Conservation (phyloP, 495 filamentous ascomycete genomes). For the Geopyxis carbonaria region DNA sequence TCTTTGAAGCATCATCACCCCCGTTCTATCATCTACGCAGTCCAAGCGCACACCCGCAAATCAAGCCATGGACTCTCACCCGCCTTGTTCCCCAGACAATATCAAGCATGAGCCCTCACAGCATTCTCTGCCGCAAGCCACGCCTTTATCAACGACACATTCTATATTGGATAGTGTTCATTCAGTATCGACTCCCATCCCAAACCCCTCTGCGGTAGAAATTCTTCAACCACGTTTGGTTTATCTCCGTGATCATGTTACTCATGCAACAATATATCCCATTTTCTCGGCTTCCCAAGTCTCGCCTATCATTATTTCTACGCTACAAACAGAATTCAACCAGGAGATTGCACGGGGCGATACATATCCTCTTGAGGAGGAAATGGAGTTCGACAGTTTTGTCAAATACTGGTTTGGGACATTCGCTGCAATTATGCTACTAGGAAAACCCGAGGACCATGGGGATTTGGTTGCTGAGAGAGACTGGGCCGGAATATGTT, state of each 20-base stretch:
- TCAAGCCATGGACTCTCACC: too few species aligned
- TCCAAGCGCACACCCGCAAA: conserved; percentile 2
- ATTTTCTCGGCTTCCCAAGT: conserved; percentile 60
- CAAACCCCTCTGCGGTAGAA: conserved; percentile 13
- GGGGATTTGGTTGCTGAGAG: conserved; percentile 27
- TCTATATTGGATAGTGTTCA: conserved; percentile 17
- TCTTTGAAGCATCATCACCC: too few species aligned
- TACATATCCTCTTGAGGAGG: conserved; percentile 83
- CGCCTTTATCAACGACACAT: conserved; percentile 19
- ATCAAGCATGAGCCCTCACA: too few species aligned
- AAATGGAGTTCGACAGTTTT: conserved; percentile 59
- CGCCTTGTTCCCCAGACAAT: too few species aligned
- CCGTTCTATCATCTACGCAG: conserved; percentile 3
- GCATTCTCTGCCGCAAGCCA: too few species aligned
- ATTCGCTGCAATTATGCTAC: conserved; percentile 83
- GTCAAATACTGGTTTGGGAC: conserved; percentile 89
- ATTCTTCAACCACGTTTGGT: conserved; percentile 58
- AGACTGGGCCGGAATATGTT: conserved; percentile 70
- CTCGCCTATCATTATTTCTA: conserved; percentile 55
- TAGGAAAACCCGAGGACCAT: conserved; percentile 43
- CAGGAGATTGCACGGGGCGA: conserved; percentile 92
- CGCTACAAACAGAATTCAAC: conserved; percentile 74
- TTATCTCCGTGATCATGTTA: conserved; percentile 75
- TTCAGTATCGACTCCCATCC: conserved; percentile 11
- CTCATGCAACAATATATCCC: conserved; percentile 77